phyloP scores from a whole-genome alignment of 2,329 filamentous ascomycete genomes.

The Xylaria polymorpha region DNA sequence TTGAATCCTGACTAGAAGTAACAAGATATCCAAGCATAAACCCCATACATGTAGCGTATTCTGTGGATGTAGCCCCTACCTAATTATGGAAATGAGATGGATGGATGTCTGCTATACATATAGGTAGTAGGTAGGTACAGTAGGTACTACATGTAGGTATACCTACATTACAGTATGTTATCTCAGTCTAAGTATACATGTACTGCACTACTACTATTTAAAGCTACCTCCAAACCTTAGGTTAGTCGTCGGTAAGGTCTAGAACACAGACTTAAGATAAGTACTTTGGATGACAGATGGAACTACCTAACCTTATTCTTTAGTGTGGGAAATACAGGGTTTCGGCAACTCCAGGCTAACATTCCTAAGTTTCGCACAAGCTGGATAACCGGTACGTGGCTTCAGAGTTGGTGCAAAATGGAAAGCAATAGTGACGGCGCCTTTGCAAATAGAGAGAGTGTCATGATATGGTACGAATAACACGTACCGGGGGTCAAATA shows the following conservation, averaged over 20 bases:
- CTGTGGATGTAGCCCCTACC: neutral
- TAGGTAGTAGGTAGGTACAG: neutral
- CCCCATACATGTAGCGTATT: neutral
- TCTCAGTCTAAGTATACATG: neutral
- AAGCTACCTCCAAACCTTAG: neutral
- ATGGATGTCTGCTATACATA: neutral
- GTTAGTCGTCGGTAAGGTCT: too few species aligned
- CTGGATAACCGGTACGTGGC: neutral
- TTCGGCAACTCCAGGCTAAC: neutral
- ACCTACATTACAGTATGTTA: neutral
- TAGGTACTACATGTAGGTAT: too few species aligned
- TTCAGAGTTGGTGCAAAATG: neutral
- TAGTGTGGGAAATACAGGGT: neutral
- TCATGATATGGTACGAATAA: conserved; percentile 16
- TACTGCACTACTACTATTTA: neutral
- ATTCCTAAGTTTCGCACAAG: neutral
- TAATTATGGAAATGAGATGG: neutral
- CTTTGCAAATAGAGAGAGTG: conserved; percentile 5
- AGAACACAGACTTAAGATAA: neutral
- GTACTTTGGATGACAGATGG: neutral
- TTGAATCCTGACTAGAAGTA: neutral
- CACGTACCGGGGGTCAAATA: conserved; percentile 15
- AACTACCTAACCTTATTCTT: too few species aligned
- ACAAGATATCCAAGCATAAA: neutral
- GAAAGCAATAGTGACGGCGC: neutral